Evolutionary conservation across 2,329 filamentous ascomycete genomes (phyloP), one percentile per base, ranked within the genome.

Genomic region (Fusarium bulbicola): DNA sequence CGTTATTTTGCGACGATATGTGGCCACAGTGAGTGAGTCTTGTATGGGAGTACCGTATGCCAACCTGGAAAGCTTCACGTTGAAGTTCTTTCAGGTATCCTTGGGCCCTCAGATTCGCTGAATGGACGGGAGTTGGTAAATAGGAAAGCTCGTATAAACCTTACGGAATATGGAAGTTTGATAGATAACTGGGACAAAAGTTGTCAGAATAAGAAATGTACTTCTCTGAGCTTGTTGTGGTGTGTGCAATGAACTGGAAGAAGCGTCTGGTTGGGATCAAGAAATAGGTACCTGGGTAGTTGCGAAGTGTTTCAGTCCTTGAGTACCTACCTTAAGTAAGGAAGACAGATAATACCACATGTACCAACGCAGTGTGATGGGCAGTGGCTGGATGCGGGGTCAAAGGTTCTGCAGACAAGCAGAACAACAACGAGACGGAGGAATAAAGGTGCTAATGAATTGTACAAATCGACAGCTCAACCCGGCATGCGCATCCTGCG

Each of bases 381-480:
- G 59, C 69, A 66, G 65, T 74, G 70, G 53, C 43, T 65, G 52
- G 61, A 63, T 74, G 74, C 75, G 75, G 75, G 75, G 75, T 75
- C 42, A 61, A 62, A 60, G 49, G 43, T 62, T 71, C 20, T 65
- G 59, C 37, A 40, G 53, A 43, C 36, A 53, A 63, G 52, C 56
- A 60, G 61, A 72, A 39, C 60, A 58, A 49, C 64, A 68, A 67
- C 58, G 49, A 47, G 66, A 61, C 37, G 59, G 50, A 47, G 68
- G 61, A 60, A 54, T 65, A 49, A 70, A 62, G 43, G 32, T 68
- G 59, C 61, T 68, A 76, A 75, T 75, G 63, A 66, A 58, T 70
- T 49, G 61, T 63, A 46, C 63, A 59, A 50, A 70, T 63, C 66
- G 65, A 66, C 52, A 39, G 64, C 62, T 47, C 30, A 49, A 45